These are phyloP conservation scores for Phlyctochytrium planicorne DNA, from an alignment of 192 early-diverging fungal genomes.

Conservation along the genomic window DNA sequence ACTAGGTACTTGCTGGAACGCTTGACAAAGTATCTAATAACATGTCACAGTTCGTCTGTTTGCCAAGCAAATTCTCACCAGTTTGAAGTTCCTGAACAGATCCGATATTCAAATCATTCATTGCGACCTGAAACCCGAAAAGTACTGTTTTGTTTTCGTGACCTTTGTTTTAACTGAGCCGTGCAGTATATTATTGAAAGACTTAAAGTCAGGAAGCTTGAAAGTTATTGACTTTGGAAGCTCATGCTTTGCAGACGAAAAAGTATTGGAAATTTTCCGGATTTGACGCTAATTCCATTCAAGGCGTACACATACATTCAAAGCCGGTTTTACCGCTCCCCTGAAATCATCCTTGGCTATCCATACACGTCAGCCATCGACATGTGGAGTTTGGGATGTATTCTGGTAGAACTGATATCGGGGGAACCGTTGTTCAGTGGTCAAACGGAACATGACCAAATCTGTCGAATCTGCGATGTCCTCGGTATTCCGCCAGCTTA, in stretches of 20 bases:
- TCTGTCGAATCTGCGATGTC: constrained; percentile 29
- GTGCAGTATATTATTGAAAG: constrained; percentile 23
- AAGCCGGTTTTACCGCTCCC: constrained; percentile 44
- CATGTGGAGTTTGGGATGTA: constrained; percentile 49
- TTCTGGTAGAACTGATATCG: constrained; percentile 40
- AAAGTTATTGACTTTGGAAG: constrained; percentile 54
- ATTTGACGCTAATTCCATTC: neutral
- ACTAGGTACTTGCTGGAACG: neutral
- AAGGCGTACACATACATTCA: constrained; percentile 44
- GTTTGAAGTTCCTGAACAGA: constrained; percentile 23
- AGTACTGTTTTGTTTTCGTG: constrained; percentile 12
- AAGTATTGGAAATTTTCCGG: constrained; percentile 13
- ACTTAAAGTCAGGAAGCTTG: constrained; percentile 11
- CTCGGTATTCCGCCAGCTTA: constrained; percentile 18
- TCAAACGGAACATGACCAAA: constrained; percentile 43
- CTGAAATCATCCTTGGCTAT: constrained; percentile 43
- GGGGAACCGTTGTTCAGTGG: constrained; percentile 47
- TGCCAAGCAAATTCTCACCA: constrained; percentile 24
- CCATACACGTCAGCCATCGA: constrained; percentile 42
- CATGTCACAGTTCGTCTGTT: constrained; percentile 16
- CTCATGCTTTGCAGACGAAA: constrained; percentile 40
- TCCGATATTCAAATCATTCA: constrained; percentile 35
- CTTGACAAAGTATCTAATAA: neutral
- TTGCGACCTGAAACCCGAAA: constrained; percentile 52
- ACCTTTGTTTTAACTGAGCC: neutral